Conservation (phyloP, 306 rosid genomes). For the Malus orientalis region DNA sequence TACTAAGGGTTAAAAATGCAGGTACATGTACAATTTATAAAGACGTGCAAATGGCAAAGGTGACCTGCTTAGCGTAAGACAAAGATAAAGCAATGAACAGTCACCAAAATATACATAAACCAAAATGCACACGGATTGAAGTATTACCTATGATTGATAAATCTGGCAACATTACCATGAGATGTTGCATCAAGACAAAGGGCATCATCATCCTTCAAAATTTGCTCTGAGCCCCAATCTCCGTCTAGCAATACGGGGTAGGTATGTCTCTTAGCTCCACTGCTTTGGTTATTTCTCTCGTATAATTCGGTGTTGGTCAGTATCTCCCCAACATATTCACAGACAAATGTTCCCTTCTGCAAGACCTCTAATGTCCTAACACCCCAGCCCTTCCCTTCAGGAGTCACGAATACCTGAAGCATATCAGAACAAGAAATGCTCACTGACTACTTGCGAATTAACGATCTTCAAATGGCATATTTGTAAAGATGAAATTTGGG, state of each 20-base stretch:
- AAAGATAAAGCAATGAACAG: not conserved
- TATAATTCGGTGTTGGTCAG: constrained; percentile 74
- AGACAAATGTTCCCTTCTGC: constrained; percentile 70
- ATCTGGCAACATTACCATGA: constrained; percentile 86
- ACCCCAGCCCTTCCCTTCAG: constrained; percentile 88
- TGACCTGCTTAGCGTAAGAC: not conserved
- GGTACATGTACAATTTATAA: too few relatives aligned
- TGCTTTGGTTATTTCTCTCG: constrained; percentile 37
- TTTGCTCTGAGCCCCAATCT: constrained; percentile 83
- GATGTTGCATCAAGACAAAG: constrained; percentile 87
- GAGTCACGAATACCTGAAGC: constrained; percentile 61
- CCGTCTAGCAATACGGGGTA: constrained; percentile 91
- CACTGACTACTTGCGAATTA: not conserved
- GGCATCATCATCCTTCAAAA: constrained; percentile 73
- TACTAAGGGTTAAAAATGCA: too few relatives aligned
- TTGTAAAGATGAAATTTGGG: not conserved
- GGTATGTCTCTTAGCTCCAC: constrained; percentile 60
- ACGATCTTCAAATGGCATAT: not conserved
- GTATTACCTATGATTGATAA: constrained; percentile 83
- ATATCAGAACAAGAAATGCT: not conserved
- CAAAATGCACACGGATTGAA: not conserved
- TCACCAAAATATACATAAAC: not conserved
- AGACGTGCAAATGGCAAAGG: too few relatives aligned
- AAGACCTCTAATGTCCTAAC: constrained; percentile 63
- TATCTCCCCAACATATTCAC: constrained; percentile 86